Conservation (phyloP, 148 eudicot species). For the Chenopodium berlandieri region DNA sequence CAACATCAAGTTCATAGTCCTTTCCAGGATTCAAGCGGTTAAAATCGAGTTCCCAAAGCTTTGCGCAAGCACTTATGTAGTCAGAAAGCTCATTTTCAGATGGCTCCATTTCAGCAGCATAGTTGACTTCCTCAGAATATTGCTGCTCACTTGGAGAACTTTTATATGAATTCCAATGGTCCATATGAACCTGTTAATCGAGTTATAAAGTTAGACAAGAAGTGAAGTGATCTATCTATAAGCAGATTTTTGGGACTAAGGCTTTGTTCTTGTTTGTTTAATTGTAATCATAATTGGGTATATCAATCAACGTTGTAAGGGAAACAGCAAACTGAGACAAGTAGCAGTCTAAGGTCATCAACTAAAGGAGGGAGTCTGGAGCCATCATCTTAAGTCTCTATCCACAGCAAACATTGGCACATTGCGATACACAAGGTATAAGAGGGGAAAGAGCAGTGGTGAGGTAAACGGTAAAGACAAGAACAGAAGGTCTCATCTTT, state of each 20-base stretch:
- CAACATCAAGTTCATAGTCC: constrained; percentile 84
- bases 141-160: constrained; percentile 65
- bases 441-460: background rate
- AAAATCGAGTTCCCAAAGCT: constrained; percentile 90
- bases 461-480: no score
- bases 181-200: constrained; percentile 54
- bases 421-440: background rate
- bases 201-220: background rate
- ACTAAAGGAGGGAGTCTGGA: no score
- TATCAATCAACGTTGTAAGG: no score
- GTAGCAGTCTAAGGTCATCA: no score
- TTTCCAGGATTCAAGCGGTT: constrained; percentile 81
- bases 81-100: constrained; percentile 67
- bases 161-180: constrained; percentile 69
- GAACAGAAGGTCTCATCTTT: background rate
- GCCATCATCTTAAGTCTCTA: background rate
- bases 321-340: no score
- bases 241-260: background rate
- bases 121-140: constrained; percentile 58
- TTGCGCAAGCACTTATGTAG: constrained; percentile 69
- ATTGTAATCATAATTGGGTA: no score
- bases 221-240: background rate
- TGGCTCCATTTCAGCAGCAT: constrained; percentile 51
- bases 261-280: no score
- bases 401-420: background rate